phyloP scores from a whole-genome alignment of 1,284 basidiomycete species.

The Tremellales sp. region DNA sequence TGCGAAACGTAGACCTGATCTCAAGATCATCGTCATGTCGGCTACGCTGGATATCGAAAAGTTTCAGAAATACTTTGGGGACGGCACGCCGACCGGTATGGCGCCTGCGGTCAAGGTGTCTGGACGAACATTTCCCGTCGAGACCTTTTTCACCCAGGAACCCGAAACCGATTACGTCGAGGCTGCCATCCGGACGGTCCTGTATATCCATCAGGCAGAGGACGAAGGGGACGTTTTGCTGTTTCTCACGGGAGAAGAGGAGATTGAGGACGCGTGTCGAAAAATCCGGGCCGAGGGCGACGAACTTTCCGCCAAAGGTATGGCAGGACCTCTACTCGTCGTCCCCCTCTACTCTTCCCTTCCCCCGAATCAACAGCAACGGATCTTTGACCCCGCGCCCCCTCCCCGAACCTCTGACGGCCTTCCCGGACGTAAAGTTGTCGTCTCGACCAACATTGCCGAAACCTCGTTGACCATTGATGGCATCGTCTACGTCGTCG shows the following conservation, averaged over 20 bases:
- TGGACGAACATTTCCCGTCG: slow-evolving; percentile 92
- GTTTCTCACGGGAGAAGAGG: slow-evolving; percentile 97
- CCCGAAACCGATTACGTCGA: slow-evolving; percentile 97
- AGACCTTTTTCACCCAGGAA: slow-evolving; percentile 90
- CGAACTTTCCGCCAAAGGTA: slow-evolving; percentile 64
- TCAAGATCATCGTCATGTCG: slow-evolving; percentile 98
- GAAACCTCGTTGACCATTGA: slow-evolving; percentile 98
- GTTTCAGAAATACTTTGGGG: slow-evolving; percentile 92
- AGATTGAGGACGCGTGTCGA: slow-evolving; percentile 94
- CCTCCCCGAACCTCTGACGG: slow-evolving; percentile 60
- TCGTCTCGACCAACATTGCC: slow-evolving; percentile 95
- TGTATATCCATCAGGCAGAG: slow-evolving; percentile 97
- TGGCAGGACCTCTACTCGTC: slow-evolving; percentile 80
- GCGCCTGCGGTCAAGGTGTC: slow-evolving; percentile 95
- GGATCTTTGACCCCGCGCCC: slow-evolving; percentile 89
- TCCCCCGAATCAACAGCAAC: slow-evolving; percentile 87
- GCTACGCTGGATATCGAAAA: slow-evolving; percentile 96
- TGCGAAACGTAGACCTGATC: slow-evolving; percentile 73
- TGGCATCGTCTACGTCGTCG: slow-evolving; percentile 98
- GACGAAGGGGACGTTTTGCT: slow-evolving; percentile 88
- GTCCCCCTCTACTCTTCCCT: slow-evolving; percentile 92
- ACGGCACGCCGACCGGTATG: slow-evolving; percentile 51
- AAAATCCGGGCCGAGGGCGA: slow-evolving; percentile 90
- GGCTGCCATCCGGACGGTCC: slow-evolving; percentile 90
- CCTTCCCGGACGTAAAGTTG: slow-evolving; percentile 86